These are phyloP conservation scores for Candida odintsovae DNA, from an alignment of 805 yeast genomes.

Conservation along the genomic window DNA sequence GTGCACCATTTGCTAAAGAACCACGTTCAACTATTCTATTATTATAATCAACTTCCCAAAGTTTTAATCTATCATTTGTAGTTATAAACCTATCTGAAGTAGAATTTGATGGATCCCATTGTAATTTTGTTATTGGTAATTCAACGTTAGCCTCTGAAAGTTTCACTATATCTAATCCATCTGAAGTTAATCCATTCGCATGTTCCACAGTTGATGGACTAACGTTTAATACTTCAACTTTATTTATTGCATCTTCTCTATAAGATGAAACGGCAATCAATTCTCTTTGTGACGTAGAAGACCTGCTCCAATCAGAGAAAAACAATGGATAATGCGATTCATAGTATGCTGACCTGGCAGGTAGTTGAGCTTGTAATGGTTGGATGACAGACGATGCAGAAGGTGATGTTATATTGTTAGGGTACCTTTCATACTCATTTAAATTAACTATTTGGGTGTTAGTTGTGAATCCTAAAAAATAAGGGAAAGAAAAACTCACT, in stretches of 20 bases:
- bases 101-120: constrained; percentile 56
- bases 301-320: constrained; percentile 47
- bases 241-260: constrained; percentile 71
- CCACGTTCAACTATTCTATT: constrained; percentile 33
- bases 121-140: constrained; percentile 66
- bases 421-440: constrained; percentile 12
- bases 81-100: constrained; percentile 49
- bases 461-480: neutral
- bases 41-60: constrained; percentile 47
- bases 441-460: constrained; percentile 1
- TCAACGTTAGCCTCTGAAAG: constrained; percentile 49
- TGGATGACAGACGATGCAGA: constrained; percentile 10
- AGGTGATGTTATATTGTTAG: constrained; percentile 4
- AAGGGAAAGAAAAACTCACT: constrained; percentile 1
- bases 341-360: constrained; percentile 35
- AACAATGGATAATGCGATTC: constrained; percentile 46
- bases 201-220: constrained; percentile 19
- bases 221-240: constrained; percentile 47
- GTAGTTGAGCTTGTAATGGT: constrained; percentile 16
- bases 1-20: constrained; percentile 34
- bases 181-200: constrained; percentile 19
- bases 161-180: constrained; percentile 37
- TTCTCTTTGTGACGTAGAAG: constrained; percentile 30
- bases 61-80: constrained; percentile 63
- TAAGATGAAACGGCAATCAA: constrained; percentile 68